phyloP scores from a whole-genome alignment of 306 rosid genomes.

The Abrus pulchellus region DNA sequence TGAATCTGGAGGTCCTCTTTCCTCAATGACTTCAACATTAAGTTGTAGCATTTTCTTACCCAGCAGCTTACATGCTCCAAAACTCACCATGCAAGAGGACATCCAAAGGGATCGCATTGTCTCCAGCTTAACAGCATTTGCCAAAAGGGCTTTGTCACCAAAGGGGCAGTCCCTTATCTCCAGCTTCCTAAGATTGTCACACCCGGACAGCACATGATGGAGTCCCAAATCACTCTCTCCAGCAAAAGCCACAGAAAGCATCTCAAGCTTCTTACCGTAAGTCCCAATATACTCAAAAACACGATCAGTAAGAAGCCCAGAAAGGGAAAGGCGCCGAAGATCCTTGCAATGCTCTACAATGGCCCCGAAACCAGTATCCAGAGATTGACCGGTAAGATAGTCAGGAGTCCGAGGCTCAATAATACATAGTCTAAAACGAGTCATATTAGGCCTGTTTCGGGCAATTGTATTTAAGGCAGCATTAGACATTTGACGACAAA shows the following conservation, averaged over 20 bases:
- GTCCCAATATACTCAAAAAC: constrained; percentile 84
- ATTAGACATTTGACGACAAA: constrained; percentile 96
- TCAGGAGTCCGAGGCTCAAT: constrained; percentile 86
- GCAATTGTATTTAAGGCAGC: constrained; percentile 85
- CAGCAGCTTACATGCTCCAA: constrained; percentile 91
- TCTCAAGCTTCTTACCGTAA: constrained; percentile 87
- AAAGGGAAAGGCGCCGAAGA: constrained; percentile 87
- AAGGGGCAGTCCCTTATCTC: constrained; percentile 99
- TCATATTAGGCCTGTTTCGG: constrained; percentile 79
- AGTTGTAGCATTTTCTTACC: constrained; percentile 91
- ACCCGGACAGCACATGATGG: constrained; percentile 89
- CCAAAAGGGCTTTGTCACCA: constrained; percentile 97
- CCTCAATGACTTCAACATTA: constrained; percentile 95
- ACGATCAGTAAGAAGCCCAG: constrained; percentile 89
- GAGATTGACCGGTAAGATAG: constrained; percentile 71
- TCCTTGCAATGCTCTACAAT: constrained; percentile 95
- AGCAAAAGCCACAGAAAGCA: constrained; percentile 97
- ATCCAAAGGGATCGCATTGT: constrained; percentile 99
- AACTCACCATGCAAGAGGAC: constrained; percentile 97
- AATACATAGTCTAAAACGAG: constrained; percentile 92
- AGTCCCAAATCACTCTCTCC: constrained; percentile 96
- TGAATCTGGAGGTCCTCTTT: constrained; percentile 85
- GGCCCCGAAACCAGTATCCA: constrained; percentile 95
- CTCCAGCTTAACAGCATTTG: constrained; percentile 99
- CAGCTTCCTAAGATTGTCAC: constrained; percentile 93